A percentile compares a stretch with the other conserved stretches of the same genome.
Conservation (phyloP, 192 early-diverging fungal genomes). For the Podila epicladia region DNA sequence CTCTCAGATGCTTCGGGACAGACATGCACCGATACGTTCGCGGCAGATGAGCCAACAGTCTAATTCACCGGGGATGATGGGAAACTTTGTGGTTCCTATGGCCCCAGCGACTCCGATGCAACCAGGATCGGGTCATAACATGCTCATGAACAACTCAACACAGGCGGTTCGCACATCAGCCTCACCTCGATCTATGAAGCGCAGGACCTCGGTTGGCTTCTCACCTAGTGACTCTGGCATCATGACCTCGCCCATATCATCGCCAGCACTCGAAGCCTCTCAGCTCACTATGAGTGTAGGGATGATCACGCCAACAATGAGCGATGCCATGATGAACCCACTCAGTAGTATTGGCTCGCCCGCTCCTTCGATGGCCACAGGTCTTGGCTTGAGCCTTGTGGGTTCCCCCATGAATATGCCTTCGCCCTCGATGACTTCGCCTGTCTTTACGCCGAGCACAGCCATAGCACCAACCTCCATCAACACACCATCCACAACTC, state of each 20-base stretch:
- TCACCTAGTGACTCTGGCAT: constrained; percentile 22
- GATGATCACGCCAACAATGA: neutral
- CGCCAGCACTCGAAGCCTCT: constrained; percentile 17
- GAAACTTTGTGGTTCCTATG: constrained; percentile 5
- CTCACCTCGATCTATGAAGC: constrained; percentile 36
- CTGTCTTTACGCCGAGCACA: constrained; percentile 3
- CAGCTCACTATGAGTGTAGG: neutral
- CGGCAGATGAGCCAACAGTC: constrained; percentile 12
- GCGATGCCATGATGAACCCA: constrained; percentile 1
- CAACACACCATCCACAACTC: constrained; percentile 8
- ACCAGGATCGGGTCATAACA: neutral
- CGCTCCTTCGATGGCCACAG: neutral
- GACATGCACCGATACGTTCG: neutral
- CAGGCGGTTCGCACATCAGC: constrained; percentile 13
- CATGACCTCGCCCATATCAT: constrained; percentile 8
- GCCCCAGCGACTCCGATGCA: neutral
- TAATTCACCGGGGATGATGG: neutral
- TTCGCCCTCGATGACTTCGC: constrained; percentile 23
- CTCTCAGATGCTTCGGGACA: constrained; percentile 20
- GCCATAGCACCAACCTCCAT: neutral
- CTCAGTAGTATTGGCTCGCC: neutral
- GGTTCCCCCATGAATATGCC: constrained; percentile 16
- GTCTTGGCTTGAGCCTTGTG: constrained; percentile 13
- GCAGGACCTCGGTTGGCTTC: constrained; percentile 30
- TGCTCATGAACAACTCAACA: neutral